Base-by-base conservation (phyloP, 257 asterid species). In the Gentiana macrophylla region DNA sequence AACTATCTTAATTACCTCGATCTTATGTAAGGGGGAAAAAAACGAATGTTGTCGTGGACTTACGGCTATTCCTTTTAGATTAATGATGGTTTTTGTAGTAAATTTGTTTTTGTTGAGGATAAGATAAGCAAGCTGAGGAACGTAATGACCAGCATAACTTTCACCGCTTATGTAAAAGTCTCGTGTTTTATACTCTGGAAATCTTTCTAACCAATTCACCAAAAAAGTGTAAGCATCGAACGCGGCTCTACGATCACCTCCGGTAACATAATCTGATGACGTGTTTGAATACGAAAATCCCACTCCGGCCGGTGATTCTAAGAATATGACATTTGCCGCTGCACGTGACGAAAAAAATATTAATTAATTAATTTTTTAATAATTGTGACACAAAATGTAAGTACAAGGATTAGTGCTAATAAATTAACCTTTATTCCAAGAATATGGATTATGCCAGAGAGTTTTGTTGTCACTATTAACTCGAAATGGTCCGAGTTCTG, bases 401-500 rank as follows among this genome's bases (percentile, higher is more conserved):
- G 9, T 41, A 41, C 9, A 7, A 5, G 6, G 12, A 36, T 5
- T 10, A 4, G 32, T 37, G 50, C 50, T 53, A n/a, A 24, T 24
- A 24, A 24, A 24, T 24, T 24, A 24, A 64, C 79, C 74, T 12
- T 53, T 37, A 43, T 69, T 74, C 79, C 79, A 69, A 1, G 72
- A 58, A 41, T 61, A 50, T 36, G 62, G 12, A 52, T 74, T 74
- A 32, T 13, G 6, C 48, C 49, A 62, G 8, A 74, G 62, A 13
- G 70, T 53, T 61, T 57, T 57, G 0, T 73, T 70, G 51, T 70
- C 65, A 13, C 59, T 61, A 6, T 55, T 33, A 2, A 74, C 70
- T 67, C 70, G 52, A 43, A 69, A 74, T 9, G 75, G 73, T 52
- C 73, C 75, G 38, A 74, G 56, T 60, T 74, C 72, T 13, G 24